Evolutionary conservation across 768 basidiomycete genomes (phyloP).

Genomic region (Amyloporia xantha): DNA sequence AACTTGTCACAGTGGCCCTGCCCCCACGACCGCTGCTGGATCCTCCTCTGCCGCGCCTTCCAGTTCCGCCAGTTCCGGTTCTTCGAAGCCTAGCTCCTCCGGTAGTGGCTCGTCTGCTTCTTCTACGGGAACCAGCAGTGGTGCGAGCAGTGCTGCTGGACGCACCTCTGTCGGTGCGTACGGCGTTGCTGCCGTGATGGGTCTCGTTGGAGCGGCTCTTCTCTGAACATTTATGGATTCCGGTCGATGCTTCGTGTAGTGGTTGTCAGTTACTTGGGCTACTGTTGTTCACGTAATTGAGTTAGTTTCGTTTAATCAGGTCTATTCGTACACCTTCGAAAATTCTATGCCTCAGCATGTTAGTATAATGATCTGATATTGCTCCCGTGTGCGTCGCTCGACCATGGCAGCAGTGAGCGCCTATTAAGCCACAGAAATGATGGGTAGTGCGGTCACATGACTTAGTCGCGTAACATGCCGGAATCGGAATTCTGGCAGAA

Average conservation of each 20-base stretch:
- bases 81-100: constrained; percentile 3
- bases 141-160: constrained; percentile 28
- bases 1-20: neutral
- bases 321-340: neutral
- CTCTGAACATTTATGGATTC: constrained; percentile 24
- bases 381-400: neutral
- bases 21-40: constrained; percentile 3
- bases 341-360: neutral
- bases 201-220: constrained; percentile 43
- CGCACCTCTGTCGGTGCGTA: constrained; percentile 27
- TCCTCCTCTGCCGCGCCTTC: constrained; percentile 12
- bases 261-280: too few species aligned
- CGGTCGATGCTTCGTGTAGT: too few species aligned
- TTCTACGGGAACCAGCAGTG: constrained; percentile 15
- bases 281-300: too few species aligned
- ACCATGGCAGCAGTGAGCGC: neutral
- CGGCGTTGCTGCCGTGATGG: constrained; percentile 44
- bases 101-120: constrained; percentile 2
- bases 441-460: constrained; percentile 1
- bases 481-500: neutral
- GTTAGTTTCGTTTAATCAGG: neutral
- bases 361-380: neutral
- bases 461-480: neutral
- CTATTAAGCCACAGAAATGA: neutral
- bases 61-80: constrained; percentile 3